Evolutionary conservation across 2,329 filamentous ascomycete genomes (phyloP), one percentile per base, ranked within the genome.

Genomic region (Sclerotinia sclerotiorum): DNA sequence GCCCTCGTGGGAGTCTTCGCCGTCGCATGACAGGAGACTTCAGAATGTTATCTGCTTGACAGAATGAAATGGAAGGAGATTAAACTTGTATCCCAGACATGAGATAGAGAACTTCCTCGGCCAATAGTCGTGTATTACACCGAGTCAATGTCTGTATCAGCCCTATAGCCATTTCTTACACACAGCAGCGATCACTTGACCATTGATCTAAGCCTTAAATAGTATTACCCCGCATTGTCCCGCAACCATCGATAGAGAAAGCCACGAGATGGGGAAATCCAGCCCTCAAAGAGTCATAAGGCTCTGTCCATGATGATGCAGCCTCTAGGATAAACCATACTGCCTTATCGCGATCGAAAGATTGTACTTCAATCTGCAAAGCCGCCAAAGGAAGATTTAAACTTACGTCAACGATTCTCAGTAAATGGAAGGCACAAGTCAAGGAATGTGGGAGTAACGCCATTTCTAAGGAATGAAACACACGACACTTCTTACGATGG

Each of bases 341-440:
- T 48, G 44, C 44, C 17, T 24, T 62, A 35, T 51, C 32, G 15
- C 60, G 15, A 62, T 62, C 32, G 21, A 15, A 63, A 51, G 32
- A 63, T 51, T 51, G 46, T 13, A 63, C 60, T 42, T 51, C 46
- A 62, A 51, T 27, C 60, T 51, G 19, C 2, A 51, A 51, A 39
- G 15, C 60, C 7, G 46, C 39, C 51, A 21, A 5, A 39, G n/a
- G 1, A 27, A 39, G 60, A 19, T 15, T n/a, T 21, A 35, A 39
- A 51, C 27, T 19, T 27, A 27, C 46, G 15, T 8, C n/a, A 39
- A 8, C 32, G 46, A 27, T n/a, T 51, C 8, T 63, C 8, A 8
- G 32, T 39, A 42, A 27, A 63, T 32, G 29, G 15, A 49, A 27
- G 46, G 46, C 29, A 39, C 29, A 62, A 24, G 29, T 39, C 15